Evolutionary conservation across 306 rosid species (phyloP).

Genomic region (Quercus ilex): DNA sequence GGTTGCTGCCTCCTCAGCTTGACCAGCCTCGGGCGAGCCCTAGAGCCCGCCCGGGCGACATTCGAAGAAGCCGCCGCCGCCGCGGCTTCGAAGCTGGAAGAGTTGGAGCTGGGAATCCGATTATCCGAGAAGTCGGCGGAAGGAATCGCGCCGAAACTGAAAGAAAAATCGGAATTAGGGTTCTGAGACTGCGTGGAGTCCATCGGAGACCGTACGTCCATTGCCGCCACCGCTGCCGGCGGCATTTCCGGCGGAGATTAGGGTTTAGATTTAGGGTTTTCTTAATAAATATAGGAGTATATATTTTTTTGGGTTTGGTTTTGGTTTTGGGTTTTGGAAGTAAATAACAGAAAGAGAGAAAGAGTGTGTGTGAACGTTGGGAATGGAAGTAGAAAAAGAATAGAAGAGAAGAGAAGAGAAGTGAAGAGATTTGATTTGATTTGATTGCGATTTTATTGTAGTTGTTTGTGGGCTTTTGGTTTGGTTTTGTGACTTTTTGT

Average conservation of each 20-base stretch:
- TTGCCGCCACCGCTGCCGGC: constrained; percentile 44
- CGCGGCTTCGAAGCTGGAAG: constrained; percentile 18
- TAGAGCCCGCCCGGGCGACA: constrained; percentile 6
- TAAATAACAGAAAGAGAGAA: neutral
- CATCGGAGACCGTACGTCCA: constrained; percentile 43
- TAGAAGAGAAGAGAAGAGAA: too few relatives aligned
- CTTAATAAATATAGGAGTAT: too few relatives aligned
- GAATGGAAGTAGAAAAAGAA: neutral
- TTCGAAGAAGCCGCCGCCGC: constrained; percentile 8
- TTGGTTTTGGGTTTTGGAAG: neutral
- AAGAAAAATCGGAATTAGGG: constrained; percentile 16
- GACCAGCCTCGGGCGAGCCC: constrained; percentile 54
- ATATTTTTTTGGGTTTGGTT: neutral
- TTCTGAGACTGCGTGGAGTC: constrained; percentile 15
- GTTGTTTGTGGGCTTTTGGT: too few relatives aligned
- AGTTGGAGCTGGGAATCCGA: constrained; percentile 19
- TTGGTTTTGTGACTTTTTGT: too few relatives aligned
- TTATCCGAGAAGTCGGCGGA: constrained; percentile 16
- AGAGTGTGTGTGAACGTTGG: neutral
- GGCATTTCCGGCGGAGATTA: constrained; percentile 7
- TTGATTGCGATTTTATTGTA: too few relatives aligned
- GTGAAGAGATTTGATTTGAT: too few relatives aligned
- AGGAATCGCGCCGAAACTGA: constrained; percentile 20
- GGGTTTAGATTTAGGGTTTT: constrained; percentile 28
- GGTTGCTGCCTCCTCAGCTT: constrained; percentile 65